A percentile compares a stretch with the other conserved stretches of the same genome.
phyloP scores from a whole-genome alignment of 805 yeast genomes.

The Pichia phayaonensis region DNA sequence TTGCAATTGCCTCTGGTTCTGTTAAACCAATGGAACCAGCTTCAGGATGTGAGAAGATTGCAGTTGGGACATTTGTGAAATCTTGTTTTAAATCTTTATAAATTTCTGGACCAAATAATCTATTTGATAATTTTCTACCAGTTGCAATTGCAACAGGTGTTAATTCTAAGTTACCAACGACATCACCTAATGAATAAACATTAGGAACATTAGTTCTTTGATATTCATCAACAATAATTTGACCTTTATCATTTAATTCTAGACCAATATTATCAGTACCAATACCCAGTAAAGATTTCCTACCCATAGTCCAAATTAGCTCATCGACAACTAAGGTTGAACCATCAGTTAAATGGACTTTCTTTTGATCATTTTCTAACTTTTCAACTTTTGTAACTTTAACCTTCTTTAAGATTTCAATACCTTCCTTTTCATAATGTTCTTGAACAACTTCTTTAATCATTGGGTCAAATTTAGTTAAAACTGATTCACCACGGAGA shows the following conservation, averaged over 20 bases:
- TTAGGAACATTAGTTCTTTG: constrained; percentile 70
- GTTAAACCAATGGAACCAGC: constrained; percentile 89
- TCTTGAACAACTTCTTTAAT: constrained; percentile 77
- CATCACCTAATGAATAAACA: constrained; percentile 88
- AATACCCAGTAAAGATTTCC: constrained; percentile 66
- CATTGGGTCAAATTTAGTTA: constrained; percentile 78
- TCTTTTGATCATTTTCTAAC: constrained; percentile 41
- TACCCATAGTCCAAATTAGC: constrained; percentile 90
- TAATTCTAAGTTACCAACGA: constrained; percentile 84
- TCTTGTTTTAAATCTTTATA: constrained; percentile 76
- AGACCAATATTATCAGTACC: constrained; percentile 75
- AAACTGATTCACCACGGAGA: constrained; percentile 84
- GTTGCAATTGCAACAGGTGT: constrained; percentile 99
- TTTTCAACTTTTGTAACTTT: constrained; percentile 43
- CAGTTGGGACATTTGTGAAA: constrained; percentile 83
- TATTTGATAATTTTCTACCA: constrained; percentile 87
- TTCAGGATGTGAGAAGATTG: constrained; percentile 97
- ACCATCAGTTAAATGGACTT: constrained; percentile 38
- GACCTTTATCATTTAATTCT: constrained; percentile 48
- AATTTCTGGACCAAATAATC: constrained; percentile 76
- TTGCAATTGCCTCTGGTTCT: constrained; percentile 65
- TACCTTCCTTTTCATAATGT: constrained; percentile 72
- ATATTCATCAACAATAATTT: constrained; percentile 76
- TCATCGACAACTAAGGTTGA: constrained; percentile 59
- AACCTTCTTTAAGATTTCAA: constrained; percentile 66